phyloP scores from a whole-genome alignment of 2,329 filamentous ascomycete species.

The Cytospora leucostoma region DNA sequence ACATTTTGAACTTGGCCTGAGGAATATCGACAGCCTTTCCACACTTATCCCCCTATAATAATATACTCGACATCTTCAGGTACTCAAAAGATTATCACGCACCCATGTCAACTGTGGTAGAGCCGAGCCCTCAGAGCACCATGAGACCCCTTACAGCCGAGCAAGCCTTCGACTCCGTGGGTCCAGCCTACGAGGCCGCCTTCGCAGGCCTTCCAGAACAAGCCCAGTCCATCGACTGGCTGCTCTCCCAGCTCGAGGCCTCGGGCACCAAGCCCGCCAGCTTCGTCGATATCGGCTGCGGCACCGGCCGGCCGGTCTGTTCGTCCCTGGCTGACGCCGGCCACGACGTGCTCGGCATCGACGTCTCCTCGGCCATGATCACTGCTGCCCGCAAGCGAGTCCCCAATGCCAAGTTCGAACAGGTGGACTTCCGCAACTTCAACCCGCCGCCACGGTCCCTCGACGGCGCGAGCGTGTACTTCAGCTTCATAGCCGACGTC shows the following conservation, averaged over 20 bases:
- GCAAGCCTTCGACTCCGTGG: constrained; percentile 33
- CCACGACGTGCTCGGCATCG: constrained; percentile 36
- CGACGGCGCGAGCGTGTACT: constrained; percentile 34
- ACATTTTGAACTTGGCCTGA: not conserved
- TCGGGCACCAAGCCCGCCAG: constrained; percentile 22
- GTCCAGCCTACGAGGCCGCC: constrained; percentile 34
- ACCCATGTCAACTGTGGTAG: not conserved
- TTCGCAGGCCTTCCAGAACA: constrained; percentile 32
- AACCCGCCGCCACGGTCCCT: constrained; percentile 19
- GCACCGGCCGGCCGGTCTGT: constrained; percentile 34
- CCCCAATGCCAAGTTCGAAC: constrained; percentile 32
- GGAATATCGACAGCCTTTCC: not conserved
- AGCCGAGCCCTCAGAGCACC: not conserved
- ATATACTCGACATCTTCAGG: not conserved
- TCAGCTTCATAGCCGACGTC: constrained; percentile 34
- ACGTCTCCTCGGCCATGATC: constrained; percentile 35
- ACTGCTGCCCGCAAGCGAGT: constrained; percentile 31
- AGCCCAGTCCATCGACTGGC: constrained; percentile 32
- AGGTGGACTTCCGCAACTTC: constrained; percentile 32
- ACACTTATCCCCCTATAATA: not conserved
- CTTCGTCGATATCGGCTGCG: constrained; percentile 36
- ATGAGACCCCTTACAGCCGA: constrained; percentile 27
- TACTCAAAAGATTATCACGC: not conserved
- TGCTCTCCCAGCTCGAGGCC: constrained; percentile 29
- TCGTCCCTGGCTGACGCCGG: constrained; percentile 33